Base-by-base conservation (phyloP, 768 basidiomycete species). In the Kwoniella heveanensis region DNA sequence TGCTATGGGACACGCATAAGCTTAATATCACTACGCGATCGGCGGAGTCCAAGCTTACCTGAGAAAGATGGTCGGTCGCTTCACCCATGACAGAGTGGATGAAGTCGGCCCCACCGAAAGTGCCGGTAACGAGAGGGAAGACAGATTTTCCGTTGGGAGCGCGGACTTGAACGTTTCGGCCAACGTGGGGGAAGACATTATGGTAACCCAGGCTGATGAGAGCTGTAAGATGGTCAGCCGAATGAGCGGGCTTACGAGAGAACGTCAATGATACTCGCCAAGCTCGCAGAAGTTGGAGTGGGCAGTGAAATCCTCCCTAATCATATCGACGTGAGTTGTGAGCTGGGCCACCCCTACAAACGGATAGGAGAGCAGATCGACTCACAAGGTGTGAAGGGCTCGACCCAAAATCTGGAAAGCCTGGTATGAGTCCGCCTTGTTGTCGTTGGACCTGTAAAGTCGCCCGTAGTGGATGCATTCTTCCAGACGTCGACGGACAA, bases 151-250 rank as follows among this genome's bases (percentile, higher is more conserved):
- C 90, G 60, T 87, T 85, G 0, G 87, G 90, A 13, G 89, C 86
- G 56, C 87, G 86, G 30, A 95, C 82, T 37, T 87, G 84, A 10
- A 88, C 88, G 52, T 83, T 84, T 59, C 90, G 88, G 4, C 94
- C 94, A 30, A 95, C 90, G 70, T 97, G 93, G 27, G 86, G 78
- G 80, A 96, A 97, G 2, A 95, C 88, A 47, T 91, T 82, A 0
- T 77, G 67, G 76, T 92, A 82, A 0, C 93, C 94, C 82, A 92
- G 82, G 0, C 84, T 83, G 36, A 88, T 85, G 13, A 97, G 85
- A 0, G 86, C 83, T 69, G 53, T 37, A 6, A 32, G 29, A 8
- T 0, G 1, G 22, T 13, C 19, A 10, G 36, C 29, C 17, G 32
- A 25, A 13, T 24, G 30, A 36, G 29, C 13, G 24, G n/a, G 17